Evolutionary conservation across 164 flowering plant species (phyloP), one percentile per base, ranked within the genome.

Genomic region (Akebia trifoliata): DNA sequence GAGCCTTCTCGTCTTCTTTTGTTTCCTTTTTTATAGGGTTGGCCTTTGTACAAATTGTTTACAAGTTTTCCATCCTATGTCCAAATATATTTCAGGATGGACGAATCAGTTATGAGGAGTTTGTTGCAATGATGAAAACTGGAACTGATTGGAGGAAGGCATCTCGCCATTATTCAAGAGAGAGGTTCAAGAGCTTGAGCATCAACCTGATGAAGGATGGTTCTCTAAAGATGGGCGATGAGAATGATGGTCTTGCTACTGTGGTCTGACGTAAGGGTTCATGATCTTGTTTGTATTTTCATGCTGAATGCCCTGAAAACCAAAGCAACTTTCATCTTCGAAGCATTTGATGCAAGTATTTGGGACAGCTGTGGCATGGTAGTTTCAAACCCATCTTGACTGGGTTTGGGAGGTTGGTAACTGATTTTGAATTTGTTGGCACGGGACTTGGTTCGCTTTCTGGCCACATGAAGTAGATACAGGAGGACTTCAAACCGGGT

Each of bases 101-200:
- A 0, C 75, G 77, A 5, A 86, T 93, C 14, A 90, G 92, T 72
- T 90, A 85, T 10, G 96, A 90, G 17, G 99, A 93, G 55, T 93
- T 93, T 74, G 88, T 86, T 15, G 77, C 92, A 2, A 93, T 93
- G 99, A 93, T 93, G 99, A 93, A 93, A 69, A 70, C 97, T 21
- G 97, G 99, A 69, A 93, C 99, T 1, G 99, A 93, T 50, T 93
- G 99, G 99, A 85, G 99, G 73, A 93, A 90, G 75, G 96, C 97
- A 28, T 93, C 99, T 47, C 76, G 97, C 15, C 97, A 93, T 54
- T 93, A 87, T 58, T 93, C 97, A 30, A 81, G 99, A 63, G 97
- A 93, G 73, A 82, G 95, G 30, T 93, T 87, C 77, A 90, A 87
- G 76, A 93, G 95, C 81, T 64, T 93, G 72, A 93, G 98, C 71